Base-by-base conservation (phyloP, 1,139 yeast species). In the Kazachstania sp. region DNA sequence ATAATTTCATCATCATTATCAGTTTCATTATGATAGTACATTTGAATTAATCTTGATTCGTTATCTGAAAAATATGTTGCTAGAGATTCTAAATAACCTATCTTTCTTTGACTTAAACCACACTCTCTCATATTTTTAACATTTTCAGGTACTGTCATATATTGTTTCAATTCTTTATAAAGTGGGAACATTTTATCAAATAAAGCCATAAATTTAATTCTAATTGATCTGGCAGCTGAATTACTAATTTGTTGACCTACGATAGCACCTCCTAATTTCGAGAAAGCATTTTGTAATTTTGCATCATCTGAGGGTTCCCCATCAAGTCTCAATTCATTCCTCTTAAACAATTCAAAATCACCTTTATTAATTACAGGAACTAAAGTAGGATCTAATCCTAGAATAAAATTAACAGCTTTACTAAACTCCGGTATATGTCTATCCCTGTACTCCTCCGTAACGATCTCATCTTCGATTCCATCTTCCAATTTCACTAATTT, bases 231-330 rank as follows among this genome's bases (percentile, higher is more conserved):
- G 0, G 96, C 96, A 0, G 96, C 94, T 0, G 79, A 74, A 1
- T 95, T 95, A 54, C 92, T 83, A 4, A 88, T 82, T 61, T 88
- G 96, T 66, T 88, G 96, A 0, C 86, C 77, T 15, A 86, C 75
- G 7, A 87, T 75, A 11, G 78, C 73, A 44, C 74, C 65, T 0
- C 71, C 70, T 7, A 78, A 61, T 67, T 76, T 57, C 63, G 67
- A 63, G 56, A 71, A 70, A 61, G 73, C 59, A 53, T 58, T 55
- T 51, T 71, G 58, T n/a, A 60, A 49, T 12, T 54, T 54, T 38
- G 46, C 41, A 7, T 28, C 32, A 23, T 12, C 47, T 5, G 32
- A 19, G 2, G 36, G 18, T 6, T 19, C 20, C 9, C 48, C 49
- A 13, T 19, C 45, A 13, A 51, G 44, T 7, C 54, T 54, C 37